Base-by-base conservation (phyloP, 2,329 filamentous ascomycete genomes). In the Aspergillus viridinutans region DNA sequence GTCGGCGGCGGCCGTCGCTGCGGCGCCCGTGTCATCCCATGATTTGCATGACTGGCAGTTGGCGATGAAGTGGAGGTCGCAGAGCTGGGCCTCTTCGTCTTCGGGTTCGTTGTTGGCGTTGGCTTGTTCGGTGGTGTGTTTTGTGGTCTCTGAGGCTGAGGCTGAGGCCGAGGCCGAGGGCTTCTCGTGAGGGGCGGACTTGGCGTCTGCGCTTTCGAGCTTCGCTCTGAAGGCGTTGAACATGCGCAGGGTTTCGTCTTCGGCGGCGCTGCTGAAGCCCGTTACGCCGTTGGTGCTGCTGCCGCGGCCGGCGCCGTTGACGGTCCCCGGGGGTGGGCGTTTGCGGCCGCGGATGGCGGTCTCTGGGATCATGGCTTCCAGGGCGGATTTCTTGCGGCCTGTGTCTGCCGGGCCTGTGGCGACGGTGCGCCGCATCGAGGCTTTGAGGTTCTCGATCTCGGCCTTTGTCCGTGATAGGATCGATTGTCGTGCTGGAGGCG, bases 41-140 rank as follows among this genome's bases (percentile, higher is more conserved):
- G 88, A 84, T 57, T 85, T 86, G 73, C 94, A 97, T 48, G 91
- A 96, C 70, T 96, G 91, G 73, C 94, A 99, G 67, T 95, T 90
- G 50, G 89, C 90, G 61, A 99, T 95, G 73, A 97, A 99, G 72
- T 99, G 94, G 38, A 99, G 77, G 72, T 97, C 94, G 69, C 94
- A 99, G 3, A 95, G 80, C 51, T 82, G 82, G 2, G 85, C 87
- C 70, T 95, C 90, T 42, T 89, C 87, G 20, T 82, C 81, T 7
- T 73, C 67, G 2, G 32, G 32, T 20, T 67, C 58, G 12, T 61
- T 29, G 49, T 29, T 50, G 28, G 28, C 28, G 56, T 53, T 32
- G 56, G 49, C 25, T 62, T 50, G 52, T 63, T 56, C 17, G 9
- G 61, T 45, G 47, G 45, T 35, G 28, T 56, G 61, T 40, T 50